Evolutionary conservation across 75 land plant species (phyloP), one percentile per base, ranked within the genome.

Genomic region (Selaginella tamariscina): DNA sequence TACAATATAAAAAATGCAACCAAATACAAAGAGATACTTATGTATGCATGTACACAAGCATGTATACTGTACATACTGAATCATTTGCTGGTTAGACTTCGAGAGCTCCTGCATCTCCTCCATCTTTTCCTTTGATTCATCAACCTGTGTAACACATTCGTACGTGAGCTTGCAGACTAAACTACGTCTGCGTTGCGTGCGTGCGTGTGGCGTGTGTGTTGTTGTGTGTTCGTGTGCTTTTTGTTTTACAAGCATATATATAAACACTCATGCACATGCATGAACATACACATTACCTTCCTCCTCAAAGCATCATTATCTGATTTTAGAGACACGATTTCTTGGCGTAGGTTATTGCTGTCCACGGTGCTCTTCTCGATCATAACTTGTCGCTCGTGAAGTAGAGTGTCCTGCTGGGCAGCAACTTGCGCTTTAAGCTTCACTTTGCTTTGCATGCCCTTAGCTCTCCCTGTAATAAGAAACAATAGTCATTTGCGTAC

Each of bases 41-140:
- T n/a, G n/a, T n/a, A n/a, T n/a, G n/a, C n/a, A n/a, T n/a, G n/a
- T n/a, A n/a, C n/a, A n/a, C n/a, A n/a, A n/a, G n/a, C n/a, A n/a
- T n/a, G n/a, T n/a, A n/a, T n/a, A n/a, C 49, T 39, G 31, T 18
- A 68, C 75, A 31, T 63, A 77, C 79, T 77, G 79, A 18, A 73
- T 77, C 79, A 77, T 77, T 73, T 77, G 75, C 27, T 77, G 79
- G 65, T 77, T 77, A 30, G 79, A 77, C 56, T 73, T 67, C 32
- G 56, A 68, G 24, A 69, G 62, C 26, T 73, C 74, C 56, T 77
- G 79, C 1, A 74, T 56, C 32, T 77, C 79, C 26, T 77, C 67
- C 64, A 77, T 23, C 66, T 77, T 77, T n/a, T 33, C 33, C 15
- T 55, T 64, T 59, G 72, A 22, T 31, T 77, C 79, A 29, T 77